Evolutionary conservation across 768 basidiomycete genomes (phyloP).

Genomic region (Russula olivacea): DNA sequence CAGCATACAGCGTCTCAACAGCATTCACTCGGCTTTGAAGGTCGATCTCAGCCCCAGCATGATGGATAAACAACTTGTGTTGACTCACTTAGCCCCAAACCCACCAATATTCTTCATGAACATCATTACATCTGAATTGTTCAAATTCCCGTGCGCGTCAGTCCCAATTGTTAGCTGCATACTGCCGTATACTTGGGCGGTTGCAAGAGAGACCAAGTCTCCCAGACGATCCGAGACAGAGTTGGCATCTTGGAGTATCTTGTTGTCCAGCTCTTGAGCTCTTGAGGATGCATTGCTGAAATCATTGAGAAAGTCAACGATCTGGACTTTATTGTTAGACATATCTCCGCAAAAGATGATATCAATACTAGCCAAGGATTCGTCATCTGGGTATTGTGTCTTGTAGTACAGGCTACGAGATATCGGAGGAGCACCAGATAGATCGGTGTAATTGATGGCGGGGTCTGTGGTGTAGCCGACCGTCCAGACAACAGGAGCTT

Average conservation of each 20-base stretch:
- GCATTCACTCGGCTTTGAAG: conserved; percentile 35
- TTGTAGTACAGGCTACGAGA: conserved; percentile 40
- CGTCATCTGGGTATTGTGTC: conserved; percentile 32
- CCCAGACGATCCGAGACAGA: conserved; percentile 48
- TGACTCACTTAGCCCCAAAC: conserved; percentile 33
- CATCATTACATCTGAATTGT: conserved; percentile 45
- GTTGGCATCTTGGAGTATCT: conserved; percentile 42
- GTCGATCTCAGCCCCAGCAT: not conserved
- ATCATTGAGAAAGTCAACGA: conserved; percentile 41
- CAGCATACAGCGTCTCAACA: conserved; percentile 48
- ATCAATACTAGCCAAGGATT: conserved; percentile 27
- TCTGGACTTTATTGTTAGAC: conserved; percentile 29
- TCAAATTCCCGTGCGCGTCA: conserved; percentile 42
- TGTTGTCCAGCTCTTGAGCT: conserved; percentile 43
- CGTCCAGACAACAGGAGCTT: conserved; percentile 28
- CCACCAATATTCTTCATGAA: conserved; percentile 40
- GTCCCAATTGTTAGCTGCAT: conserved; percentile 51
- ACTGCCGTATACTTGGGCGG: conserved; percentile 48
- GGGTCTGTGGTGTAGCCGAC: conserved; percentile 31
- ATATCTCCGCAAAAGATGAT: not conserved
- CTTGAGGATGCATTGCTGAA: conserved; percentile 40
- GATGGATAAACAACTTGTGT: not conserved
- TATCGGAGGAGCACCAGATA: conserved; percentile 36
- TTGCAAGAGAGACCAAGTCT: conserved; percentile 46
- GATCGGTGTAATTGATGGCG: conserved; percentile 29